Evolutionary conservation across 768 basidiomycete species (phyloP).

Genomic region (Lactarius sp.): DNA sequence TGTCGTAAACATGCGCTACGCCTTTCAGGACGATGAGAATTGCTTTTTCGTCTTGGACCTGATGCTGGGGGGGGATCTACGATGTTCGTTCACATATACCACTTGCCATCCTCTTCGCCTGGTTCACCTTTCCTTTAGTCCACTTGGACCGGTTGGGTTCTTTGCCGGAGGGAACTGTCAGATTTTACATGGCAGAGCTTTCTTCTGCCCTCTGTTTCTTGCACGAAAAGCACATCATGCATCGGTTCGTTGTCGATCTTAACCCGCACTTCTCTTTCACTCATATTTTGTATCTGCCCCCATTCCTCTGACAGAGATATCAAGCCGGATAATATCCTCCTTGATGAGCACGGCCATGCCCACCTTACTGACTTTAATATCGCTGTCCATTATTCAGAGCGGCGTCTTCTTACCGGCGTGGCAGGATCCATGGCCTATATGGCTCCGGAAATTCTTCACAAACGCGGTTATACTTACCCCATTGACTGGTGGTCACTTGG

Average conservation of each 20-base stretch:
- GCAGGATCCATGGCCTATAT: conserved; percentile 99
- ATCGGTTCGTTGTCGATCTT: conserved; percentile 59
- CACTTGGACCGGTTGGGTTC: conserved; percentile 80
- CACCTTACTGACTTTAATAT: conserved; percentile 99
- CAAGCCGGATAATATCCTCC: conserved; percentile 96
- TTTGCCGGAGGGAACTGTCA: conserved; percentile 71
- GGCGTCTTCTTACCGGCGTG: conserved; percentile 78
- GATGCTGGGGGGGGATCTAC: conserved; percentile 92
- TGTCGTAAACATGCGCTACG: conserved; percentile 91
- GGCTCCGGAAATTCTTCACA: conserved; percentile 88
- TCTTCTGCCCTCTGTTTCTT: conserved; percentile 85
- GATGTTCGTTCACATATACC: conserved; percentile 55
- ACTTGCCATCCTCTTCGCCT: background rate
- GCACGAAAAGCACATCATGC: conserved; percentile 92
- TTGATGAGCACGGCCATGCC: conserved; percentile 93
- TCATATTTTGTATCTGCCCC: background rate
- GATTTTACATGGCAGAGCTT: conserved; percentile 87
- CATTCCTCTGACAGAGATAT: conserved; percentile 57
- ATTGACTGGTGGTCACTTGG: conserved; percentile 99
- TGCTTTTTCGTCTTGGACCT: conserved; percentile 98
- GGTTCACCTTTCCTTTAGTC: conserved; percentile 43
- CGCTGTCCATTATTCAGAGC: conserved; percentile 91
- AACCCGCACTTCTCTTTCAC: conserved; percentile 31
- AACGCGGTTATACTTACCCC: conserved; percentile 89
- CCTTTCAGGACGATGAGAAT: conserved; percentile 97